phyloP scores from a whole-genome alignment of 495 filamentous ascomycete genomes.

The Aspergillus indologenus region DNA sequence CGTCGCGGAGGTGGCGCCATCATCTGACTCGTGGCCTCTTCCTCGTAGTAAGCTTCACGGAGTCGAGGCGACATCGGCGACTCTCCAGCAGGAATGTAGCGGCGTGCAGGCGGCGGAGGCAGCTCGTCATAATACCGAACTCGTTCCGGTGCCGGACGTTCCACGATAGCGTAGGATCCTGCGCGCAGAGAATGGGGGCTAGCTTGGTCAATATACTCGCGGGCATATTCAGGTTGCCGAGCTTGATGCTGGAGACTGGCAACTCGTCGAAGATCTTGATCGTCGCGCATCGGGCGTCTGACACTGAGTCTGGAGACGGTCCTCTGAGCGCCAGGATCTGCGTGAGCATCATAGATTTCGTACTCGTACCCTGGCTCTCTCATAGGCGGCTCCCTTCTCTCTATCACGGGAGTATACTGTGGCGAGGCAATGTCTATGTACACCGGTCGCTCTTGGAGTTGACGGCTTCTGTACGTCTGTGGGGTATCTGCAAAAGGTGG shows the following conservation, averaged over 20 bases:
- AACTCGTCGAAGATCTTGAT: conserved; percentile 56
- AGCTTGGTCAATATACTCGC: conserved; percentile 41
- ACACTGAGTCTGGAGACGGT: conserved; percentile 41
- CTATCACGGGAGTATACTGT: conserved; percentile 41
- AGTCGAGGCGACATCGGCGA: conserved; percentile 56
- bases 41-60: conserved; percentile 47
- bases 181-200: conserved; percentile 51
- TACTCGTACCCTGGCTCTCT: conserved; percentile 36
- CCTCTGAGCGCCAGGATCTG: conserved; percentile 36
- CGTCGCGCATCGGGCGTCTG: conserved; percentile 47
- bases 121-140: conserved; percentile 58
- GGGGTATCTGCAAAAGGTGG: conserved; percentile 62
- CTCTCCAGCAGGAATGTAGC: conserved; percentile 51
- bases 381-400: conserved; percentile 31
- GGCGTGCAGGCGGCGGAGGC: conserved; percentile 36
- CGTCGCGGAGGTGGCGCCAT: conserved; percentile 59
- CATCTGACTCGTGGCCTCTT: conserved; percentile 41
- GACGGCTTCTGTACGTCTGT: conserved; percentile 39
- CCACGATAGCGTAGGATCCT: conserved; percentile 58
- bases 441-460: conserved; percentile 44
- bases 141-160: conserved; percentile 46
- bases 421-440: conserved; percentile 51
- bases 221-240: conserved; percentile 48
- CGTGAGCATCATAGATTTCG: conserved; percentile 38
- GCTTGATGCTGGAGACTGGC: conserved; percentile 52